These are phyloP conservation scores for Tolypocladium tundrense DNA, from an alignment of 2,329 filamentous ascomycete species.

Conservation along the genomic window DNA sequence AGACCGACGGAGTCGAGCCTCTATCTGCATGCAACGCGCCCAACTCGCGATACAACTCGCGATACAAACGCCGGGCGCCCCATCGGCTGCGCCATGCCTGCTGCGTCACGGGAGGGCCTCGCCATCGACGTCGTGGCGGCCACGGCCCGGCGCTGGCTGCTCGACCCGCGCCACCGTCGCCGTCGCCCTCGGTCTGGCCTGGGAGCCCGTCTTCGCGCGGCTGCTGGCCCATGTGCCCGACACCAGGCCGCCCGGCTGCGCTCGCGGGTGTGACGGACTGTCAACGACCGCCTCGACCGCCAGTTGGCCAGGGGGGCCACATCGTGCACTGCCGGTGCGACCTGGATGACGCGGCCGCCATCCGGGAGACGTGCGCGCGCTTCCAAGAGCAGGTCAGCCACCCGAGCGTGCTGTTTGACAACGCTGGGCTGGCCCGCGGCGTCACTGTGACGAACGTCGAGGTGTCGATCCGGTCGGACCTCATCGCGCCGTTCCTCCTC, in stretches of 20 bases:
- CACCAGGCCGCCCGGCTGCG: background rate
- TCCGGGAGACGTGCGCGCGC: background rate
- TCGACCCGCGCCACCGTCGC: constrained; percentile 11
- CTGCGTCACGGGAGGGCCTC: constrained; percentile 11
- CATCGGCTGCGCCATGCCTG: background rate
- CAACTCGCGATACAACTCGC: too few relatives aligned
- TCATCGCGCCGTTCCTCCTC: constrained; percentile 47
- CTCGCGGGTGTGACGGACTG: constrained; percentile 5
- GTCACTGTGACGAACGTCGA: constrained; percentile 12
- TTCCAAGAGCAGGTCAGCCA: background rate
- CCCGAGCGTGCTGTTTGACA: background rate
- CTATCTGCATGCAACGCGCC: too few relatives aligned
- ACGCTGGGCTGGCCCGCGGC: background rate
- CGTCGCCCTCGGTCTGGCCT: constrained; percentile 6
- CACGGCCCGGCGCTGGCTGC: constrained; percentile 8
- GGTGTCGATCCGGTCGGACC: constrained; percentile 29
- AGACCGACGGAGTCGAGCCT: too few relatives aligned
- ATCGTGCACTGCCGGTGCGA: background rate
- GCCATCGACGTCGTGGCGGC: constrained; percentile 12
- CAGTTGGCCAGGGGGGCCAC: background rate
- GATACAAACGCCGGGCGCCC: background rate
- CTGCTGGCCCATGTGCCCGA: constrained; percentile 1
- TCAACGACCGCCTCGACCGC: background rate
- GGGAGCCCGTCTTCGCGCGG: constrained; percentile 3
- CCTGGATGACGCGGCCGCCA: background rate